Evolutionary conservation across 1,284 basidiomycete genomes (phyloP).

Genomic region (Puccinia polysora): DNA sequence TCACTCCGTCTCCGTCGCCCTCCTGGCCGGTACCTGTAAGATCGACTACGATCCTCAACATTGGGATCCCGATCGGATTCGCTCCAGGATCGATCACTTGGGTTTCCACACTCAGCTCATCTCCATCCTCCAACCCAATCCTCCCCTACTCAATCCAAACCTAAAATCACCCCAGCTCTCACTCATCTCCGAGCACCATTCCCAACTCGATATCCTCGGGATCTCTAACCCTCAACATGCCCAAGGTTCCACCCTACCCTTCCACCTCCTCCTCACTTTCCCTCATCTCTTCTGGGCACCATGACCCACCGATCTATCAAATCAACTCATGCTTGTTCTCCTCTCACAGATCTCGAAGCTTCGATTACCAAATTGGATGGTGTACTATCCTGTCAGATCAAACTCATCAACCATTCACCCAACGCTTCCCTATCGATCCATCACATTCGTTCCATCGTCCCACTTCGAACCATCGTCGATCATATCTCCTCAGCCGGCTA

Average conservation of each 20-base stretch:
- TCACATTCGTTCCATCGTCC: constrained; percentile 29
- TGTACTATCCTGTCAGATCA: constrained; percentile 18
- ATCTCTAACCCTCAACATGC: constrained; percentile 5
- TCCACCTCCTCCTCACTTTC: neutral
- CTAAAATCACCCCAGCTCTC: constrained; percentile 2
- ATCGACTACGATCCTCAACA: constrained; percentile 68
- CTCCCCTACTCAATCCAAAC: neutral
- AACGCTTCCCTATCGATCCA: neutral
- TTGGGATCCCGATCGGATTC: constrained; percentile 73
- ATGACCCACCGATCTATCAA: neutral
- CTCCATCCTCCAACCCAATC: constrained; percentile 60
- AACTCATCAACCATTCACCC: neutral
- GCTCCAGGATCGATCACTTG: constrained; percentile 78
- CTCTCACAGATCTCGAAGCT: constrained; percentile 18
- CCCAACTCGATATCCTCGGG: constrained; percentile 4
- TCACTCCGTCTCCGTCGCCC: constrained; percentile 65
- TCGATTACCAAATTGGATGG: constrained; percentile 28
- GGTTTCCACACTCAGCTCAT: constrained; percentile 84
- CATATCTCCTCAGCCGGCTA: constrained; percentile 26
- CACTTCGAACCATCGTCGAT: constrained; percentile 27
- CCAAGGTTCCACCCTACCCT: constrained; percentile 3
- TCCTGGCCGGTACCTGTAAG: constrained; percentile 67
- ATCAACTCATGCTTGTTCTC: neutral
- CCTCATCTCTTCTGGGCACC: no score
- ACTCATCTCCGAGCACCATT: neutral